Evolutionary conservation across 1,139 yeast species (phyloP).

Genomic region (Geotrichum reessii): DNA sequence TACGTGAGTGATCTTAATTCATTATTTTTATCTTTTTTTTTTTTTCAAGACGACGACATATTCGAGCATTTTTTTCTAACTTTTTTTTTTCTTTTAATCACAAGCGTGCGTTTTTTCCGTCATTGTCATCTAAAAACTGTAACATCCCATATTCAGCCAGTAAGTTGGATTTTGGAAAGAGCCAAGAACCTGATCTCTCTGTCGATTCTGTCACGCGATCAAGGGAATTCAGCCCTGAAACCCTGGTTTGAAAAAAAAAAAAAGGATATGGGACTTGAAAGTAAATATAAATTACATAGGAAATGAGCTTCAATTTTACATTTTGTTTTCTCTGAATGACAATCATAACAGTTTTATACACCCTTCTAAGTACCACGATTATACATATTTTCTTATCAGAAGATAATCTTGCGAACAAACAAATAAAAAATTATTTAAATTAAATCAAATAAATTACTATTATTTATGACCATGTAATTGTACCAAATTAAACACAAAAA

Average conservation of each 20-base stretch:
- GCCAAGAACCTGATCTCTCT: not conserved
- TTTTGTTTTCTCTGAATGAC: no score
- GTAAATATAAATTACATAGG: not conserved
- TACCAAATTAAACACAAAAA: not conserved
- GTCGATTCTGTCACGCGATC: not conserved
- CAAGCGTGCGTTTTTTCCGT: constrained; percentile 17
- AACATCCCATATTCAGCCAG: constrained; percentile 11
- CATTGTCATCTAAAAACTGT: constrained; percentile 9
- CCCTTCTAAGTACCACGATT: no score
- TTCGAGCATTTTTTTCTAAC: not conserved
- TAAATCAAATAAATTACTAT: not conserved
- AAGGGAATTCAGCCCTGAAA: not conserved
- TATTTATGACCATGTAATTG: not conserved
- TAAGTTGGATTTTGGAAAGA: not conserved
- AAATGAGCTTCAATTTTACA: no score
- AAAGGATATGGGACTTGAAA: not conserved
- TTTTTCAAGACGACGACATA: not conserved
- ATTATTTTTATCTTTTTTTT: no score
- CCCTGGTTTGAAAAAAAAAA: not conserved
- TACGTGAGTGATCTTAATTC: constrained; percentile 38
- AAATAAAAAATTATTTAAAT: no score
- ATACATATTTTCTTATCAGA: no score
- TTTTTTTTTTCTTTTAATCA: not conserved
- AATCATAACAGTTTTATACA: no score
- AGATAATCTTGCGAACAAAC: no score